A percentile compares a stretch with the other conserved stretches of the same genome.
These are phyloP conservation scores for Amyloporia xantha DNA, from an alignment of 768 basidiomycete genomes.

Conservation along the genomic window DNA sequence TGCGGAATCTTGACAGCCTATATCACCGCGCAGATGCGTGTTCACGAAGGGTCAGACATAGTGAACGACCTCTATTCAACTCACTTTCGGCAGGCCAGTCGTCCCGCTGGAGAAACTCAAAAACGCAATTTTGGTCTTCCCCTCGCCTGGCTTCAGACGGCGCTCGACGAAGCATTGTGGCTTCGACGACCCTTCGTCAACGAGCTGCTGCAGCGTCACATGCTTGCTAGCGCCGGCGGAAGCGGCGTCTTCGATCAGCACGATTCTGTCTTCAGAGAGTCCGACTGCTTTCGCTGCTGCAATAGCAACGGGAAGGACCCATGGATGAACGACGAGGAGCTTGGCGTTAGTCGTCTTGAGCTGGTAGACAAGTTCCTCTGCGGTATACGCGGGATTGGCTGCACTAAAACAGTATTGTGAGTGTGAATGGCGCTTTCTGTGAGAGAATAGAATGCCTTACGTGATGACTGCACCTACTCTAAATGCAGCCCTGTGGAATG, in stretches of 20 bases:
- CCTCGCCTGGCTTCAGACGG: constrained; percentile 50
- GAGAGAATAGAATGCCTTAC: neutral
- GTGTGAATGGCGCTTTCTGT: neutral
- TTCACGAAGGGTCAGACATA: neutral
- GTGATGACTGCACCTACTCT: constrained; percentile 3
- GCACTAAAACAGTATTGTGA: constrained; percentile 4
- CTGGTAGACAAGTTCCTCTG: constrained; percentile 27
- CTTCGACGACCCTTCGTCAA: constrained; percentile 40
- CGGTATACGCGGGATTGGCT: constrained; percentile 27
- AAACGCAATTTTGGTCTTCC: constrained; percentile 62
- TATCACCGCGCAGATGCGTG: constrained; percentile 48
- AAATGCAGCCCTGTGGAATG: neutral
- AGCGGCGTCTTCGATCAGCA: constrained; percentile 15
- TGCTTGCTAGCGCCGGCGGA: constrained; percentile 13
- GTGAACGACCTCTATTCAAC: neutral
- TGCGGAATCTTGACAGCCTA: constrained; percentile 39
- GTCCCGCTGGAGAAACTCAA: constrained; percentile 73
- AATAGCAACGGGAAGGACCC: constrained; percentile 16
- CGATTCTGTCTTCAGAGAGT: constrained; percentile 18
- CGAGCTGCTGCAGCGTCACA: constrained; percentile 38
- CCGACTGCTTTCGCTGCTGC: constrained; percentile 17
- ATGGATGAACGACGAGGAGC: constrained; percentile 20
- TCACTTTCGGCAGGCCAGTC: constrained; percentile 70
- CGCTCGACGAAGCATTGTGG: constrained; percentile 42
- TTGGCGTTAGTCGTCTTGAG: constrained; percentile 21